Conservation (phyloP, 225 moss, liverwort and hornwort genomes). For the Pleurozium schreberi region DNA sequence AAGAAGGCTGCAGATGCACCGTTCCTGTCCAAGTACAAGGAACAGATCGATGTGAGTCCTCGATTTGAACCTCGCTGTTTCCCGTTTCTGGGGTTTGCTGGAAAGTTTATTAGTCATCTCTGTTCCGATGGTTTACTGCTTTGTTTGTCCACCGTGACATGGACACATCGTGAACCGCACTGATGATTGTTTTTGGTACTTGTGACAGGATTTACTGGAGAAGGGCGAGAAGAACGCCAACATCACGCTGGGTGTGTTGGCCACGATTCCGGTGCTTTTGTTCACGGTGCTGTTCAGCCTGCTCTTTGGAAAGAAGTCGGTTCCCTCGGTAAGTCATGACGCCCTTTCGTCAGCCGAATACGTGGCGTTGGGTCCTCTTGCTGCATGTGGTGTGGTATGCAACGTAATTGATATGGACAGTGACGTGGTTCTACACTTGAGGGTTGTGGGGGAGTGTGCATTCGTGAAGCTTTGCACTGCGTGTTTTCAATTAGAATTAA, state of each 20-base stretch:
- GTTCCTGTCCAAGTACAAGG: conserved; percentile 34
- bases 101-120: neutral
- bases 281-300: conserved; percentile 24
- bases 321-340: neutral
- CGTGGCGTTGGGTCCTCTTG: neutral
- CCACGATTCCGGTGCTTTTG: conserved; percentile 33
- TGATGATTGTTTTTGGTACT: neutral
- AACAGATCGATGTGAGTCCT: conserved; percentile 25
- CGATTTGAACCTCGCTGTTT: neutral
- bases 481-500: neutral
- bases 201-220: conserved; percentile 22
- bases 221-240: conserved; percentile 43
- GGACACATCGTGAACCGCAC: neutral
- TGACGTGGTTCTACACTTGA: neutral
- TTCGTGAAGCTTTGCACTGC: neutral
- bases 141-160: neutral
- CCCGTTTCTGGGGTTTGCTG: neutral
- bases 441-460: neutral
- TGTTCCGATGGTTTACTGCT: neutral
- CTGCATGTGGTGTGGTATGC: neutral
- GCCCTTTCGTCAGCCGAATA: neutral
- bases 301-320: conserved; percentile 20
- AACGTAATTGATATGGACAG: neutral
- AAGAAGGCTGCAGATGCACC: conserved; percentile 27
- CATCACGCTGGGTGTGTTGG: conserved; percentile 26